Evolutionary conservation across 805 yeast genomes (phyloP), one percentile per base, ranked within the genome.

Genomic region (Candida incommunis): DNA sequence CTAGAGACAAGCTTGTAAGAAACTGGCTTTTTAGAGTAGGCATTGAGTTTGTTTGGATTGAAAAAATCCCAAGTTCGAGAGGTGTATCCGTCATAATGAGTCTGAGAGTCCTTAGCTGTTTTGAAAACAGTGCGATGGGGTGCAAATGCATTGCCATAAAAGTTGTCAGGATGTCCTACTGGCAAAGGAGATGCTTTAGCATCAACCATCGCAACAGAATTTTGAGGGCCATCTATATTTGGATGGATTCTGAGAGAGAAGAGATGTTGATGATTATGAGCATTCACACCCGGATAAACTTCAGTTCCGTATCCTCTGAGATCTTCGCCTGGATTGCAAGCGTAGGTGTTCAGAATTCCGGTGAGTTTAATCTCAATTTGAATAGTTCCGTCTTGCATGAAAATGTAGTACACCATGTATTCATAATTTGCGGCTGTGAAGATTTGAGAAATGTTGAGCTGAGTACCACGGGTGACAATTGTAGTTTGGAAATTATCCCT

Each of bases 371-470:
- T 70, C 59, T 82, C 92, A 54, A 82, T 70, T 65, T 79, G 80
- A 64, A 82, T 80, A 41, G 86, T 76, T 59, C 90, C 94, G 62
- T 82, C 92, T 67, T 82, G 87, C 69, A 81, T 74, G 67, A 82
- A 79, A 51, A 70, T 76, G 86, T 87, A 82, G 71, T 82, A 82
- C 59, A 82, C 68, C 66, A 87, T 80, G 70, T 82, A 82, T 68
- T 82, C 94, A 61, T 81, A 81, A 71, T 83, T 82, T 43, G 88
- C 86, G 54, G 90, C 90, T 43, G 94, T 82, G 68, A 82, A 82
- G 59, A 82, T 80, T 65, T 82, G 90, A 22, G 88, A 81, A 46
- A 83, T 67, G 48, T 82, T 72, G 62, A 82, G 71, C 62, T 73
- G 78, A 54, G 81, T 78, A 43, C 86, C 82, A 67, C 94, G 75